Conservation (phyloP, 1,284 basidiomycete species). For the Trametes sp. region DNA sequence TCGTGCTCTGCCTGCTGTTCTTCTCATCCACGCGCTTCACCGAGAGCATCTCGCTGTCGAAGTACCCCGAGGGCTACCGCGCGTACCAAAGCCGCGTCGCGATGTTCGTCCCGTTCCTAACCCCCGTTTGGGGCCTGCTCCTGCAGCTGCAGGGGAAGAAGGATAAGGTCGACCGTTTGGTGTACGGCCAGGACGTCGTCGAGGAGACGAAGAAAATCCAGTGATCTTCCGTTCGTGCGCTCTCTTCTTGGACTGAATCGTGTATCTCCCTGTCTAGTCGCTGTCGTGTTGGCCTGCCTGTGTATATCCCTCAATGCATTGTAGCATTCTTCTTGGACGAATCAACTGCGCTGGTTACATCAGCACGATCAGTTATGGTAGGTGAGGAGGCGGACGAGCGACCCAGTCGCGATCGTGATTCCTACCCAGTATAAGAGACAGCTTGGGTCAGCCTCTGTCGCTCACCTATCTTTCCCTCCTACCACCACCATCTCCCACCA, state of each 20-base stretch:
- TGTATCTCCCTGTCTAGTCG: slow-evolving; percentile 1
- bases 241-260: slow-evolving; percentile 10
- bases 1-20: slow-evolving; percentile 74
- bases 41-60: slow-evolving; percentile 78
- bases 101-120: slow-evolving; percentile 76
- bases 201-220: slow-evolving; percentile 35
- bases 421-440: not conserved
- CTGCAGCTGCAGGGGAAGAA: slow-evolving; percentile 47
- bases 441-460: not conserved
- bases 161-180: slow-evolving; percentile 47
- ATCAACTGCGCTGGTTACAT: not conserved
- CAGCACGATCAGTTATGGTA: not conserved
- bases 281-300: not conserved
- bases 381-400: not conserved
- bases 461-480: slow-evolving; percentile 1
- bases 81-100: slow-evolving; percentile 83
- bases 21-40: slow-evolving; percentile 79
- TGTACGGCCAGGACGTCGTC: slow-evolving; percentile 48
- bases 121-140: slow-evolving; percentile 50
- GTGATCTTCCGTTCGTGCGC: slow-evolving; percentile 18
- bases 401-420: slow-evolving; percentile 3
- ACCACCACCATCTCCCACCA: slow-evolving; percentile 1
- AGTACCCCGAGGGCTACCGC: slow-evolving; percentile 79
- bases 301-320: not conserved
- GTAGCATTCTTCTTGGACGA: not conserved